These are phyloP conservation scores for Saposhnikovia divaricata DNA, from an alignment of 129 eudicot genomes.

Conservation along the genomic window DNA sequence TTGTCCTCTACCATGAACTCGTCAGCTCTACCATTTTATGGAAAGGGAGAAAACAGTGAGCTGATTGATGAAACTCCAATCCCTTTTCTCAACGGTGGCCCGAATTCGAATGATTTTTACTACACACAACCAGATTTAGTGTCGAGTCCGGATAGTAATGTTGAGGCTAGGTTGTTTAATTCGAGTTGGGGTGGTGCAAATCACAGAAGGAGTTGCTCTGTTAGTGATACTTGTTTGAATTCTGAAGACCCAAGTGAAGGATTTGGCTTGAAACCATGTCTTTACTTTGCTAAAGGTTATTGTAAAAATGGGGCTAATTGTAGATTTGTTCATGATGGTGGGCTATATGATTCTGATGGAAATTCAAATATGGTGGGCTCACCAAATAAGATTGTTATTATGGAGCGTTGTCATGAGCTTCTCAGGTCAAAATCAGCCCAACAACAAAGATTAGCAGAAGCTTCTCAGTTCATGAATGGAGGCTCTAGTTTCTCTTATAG, in stretches of 20 bases:
- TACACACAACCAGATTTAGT: conserved; percentile 29
- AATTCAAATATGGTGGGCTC: conserved; percentile 31
- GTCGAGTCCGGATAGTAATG: conserved; percentile 21
- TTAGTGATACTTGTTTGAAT: conserved; percentile 44
- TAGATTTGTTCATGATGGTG: conserved; percentile 31
- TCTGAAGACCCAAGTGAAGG: conserved; percentile 29
- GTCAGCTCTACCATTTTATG: conserved; percentile 48
- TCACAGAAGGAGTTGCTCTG: conserved; percentile 66
- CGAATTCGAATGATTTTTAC: conserved; percentile 26
- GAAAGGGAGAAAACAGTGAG: conserved; percentile 25
- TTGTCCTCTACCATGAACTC: conserved; percentile 35
- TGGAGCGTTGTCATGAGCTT: conserved; percentile 38
- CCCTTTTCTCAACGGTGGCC: conserved; percentile 46
- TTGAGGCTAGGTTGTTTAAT: conserved; percentile 9
- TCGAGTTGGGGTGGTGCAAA: conserved; percentile 17
- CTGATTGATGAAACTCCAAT: conserved; percentile 56
- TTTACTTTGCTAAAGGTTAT: conserved; percentile 66
- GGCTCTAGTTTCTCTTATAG: conserved; percentile 19
- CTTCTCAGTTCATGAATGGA: conserved; percentile 36
- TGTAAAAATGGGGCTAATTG: conserved; percentile 71
- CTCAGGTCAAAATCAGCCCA: conserved; percentile 31
- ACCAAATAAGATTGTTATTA: conserved; percentile 33
- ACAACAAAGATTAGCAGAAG: conserved; percentile 29
- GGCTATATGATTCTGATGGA: conserved; percentile 16
- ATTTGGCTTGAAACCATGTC: conserved; percentile 68